Base-by-base conservation (phyloP, 1,139 yeast genomes). In the Diutina sp. region DNA sequence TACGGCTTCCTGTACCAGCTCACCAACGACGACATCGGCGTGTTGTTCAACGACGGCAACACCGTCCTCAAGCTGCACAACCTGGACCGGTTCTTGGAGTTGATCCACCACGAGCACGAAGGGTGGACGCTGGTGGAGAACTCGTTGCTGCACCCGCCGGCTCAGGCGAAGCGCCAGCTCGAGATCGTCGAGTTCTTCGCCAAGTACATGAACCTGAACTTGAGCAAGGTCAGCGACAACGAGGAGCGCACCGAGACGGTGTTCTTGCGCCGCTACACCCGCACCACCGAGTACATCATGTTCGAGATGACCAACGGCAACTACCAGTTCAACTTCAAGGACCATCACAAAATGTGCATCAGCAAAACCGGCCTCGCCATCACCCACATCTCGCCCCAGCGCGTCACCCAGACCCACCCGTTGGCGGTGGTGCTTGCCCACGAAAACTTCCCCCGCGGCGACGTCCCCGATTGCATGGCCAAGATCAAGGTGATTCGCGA, bases 1-100 rank as follows among this genome's bases (percentile, higher is more conserved):
- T 95, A 91, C 69, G 99, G 99, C 0, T 87, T 95, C 65, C 89
- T 97, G 6, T 93, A 93, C 69, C 97, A 93, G 68, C 74, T 93
- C 57, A 88, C 93, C 44, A 87, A 91, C 58, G 95, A 90, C 59
- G 90, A 88, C 63, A 88, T 90, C 60, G 98, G 98, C n/a, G 97
- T 90, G 9, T 76, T 87, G 58, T 90, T 90, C 70, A 88, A 89
- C 64, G 93, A 88, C 65, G 87, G 88, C 41, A 84, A 87, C 58
- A 86, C 96, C 9, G 81, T 90, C 62, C 76, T 90, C 60, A 85
- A 87, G 67, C 78, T 83, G 57, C 81, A 83, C 56, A 83, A 83
- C 65, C 80, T 82, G 16, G 80, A 80, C 57, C 80, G 81, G 62
- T 84, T 87, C 63, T 83, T 87, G 64, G 82, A 79, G 63, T 73